These are phyloP conservation scores for Boletus rubroflammeus DNA, from an alignment of 768 basidiomycete genomes.

Conservation along the genomic window DNA sequence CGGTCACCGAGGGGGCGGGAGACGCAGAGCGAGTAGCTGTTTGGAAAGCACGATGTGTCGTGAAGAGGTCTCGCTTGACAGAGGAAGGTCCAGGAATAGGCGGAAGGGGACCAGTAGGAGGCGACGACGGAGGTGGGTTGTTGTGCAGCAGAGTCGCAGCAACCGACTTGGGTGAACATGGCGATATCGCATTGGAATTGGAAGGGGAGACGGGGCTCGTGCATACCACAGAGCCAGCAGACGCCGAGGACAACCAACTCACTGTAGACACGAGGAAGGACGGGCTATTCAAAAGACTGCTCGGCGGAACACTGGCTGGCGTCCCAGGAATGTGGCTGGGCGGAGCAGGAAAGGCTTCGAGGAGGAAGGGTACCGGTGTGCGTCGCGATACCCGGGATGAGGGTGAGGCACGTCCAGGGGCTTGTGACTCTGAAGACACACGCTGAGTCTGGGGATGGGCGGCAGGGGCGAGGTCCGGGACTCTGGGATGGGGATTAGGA, in stretches of 20 bases:
- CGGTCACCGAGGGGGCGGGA: slow-evolving; percentile 20
- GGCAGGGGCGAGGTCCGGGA: slow-evolving; percentile 11
- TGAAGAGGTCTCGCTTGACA: slow-evolving; percentile 45
- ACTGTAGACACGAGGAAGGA: slow-evolving; percentile 15
- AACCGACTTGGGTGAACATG: slow-evolving; percentile 15
- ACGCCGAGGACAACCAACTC: slow-evolving; percentile 1
- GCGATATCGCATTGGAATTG: slow-evolving; percentile 5
- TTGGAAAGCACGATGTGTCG: slow-evolving; percentile 37
- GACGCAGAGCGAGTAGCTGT: slow-evolving; percentile 20
- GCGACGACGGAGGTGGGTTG: slow-evolving; percentile 58
- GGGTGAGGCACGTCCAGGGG: slow-evolving; percentile 24
- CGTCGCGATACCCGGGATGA: slow-evolving; percentile 28
- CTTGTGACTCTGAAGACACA: slow-evolving; percentile 27
- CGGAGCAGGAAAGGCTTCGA: slow-evolving; percentile 36
- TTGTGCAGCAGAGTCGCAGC: slow-evolving; percentile 1
- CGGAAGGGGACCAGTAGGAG: slow-evolving; percentile 58
- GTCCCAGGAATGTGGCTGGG: slow-evolving; percentile 34
- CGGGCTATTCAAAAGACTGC: slow-evolving; percentile 5
- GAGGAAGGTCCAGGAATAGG: slow-evolving; percentile 63
- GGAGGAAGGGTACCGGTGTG: slow-evolving; percentile 33
- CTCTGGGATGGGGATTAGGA: slow-evolving; percentile 13
- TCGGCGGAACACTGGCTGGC: slow-evolving; percentile 8
- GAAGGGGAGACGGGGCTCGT: not conserved
- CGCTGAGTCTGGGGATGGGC: slow-evolving; percentile 11
- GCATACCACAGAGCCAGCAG: slow-evolving; percentile 2